phyloP scores from a whole-genome alignment of 1,139 yeast species.

The Candida sanyaensis region DNA sequence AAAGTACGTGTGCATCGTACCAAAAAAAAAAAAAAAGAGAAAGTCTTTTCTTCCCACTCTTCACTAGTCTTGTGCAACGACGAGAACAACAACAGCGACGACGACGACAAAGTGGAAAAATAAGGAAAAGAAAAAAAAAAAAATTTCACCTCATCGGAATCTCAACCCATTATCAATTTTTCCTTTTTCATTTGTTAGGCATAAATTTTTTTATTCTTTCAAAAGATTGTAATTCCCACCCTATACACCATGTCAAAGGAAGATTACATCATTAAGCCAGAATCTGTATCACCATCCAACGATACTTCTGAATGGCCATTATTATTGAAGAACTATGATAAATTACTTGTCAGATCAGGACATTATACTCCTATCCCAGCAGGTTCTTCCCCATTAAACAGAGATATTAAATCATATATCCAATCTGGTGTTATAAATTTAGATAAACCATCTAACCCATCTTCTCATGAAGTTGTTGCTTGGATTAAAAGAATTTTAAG shows the following conservation, averaged over 20 bases:
- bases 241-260: conserved; percentile 50
- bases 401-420: conserved; percentile 87
- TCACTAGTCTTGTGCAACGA: conserved; percentile 1
- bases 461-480: conserved; percentile 98
- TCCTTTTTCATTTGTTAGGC: background rate
- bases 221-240: background rate
- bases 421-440: conserved; percentile 95
- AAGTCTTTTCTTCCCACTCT: conserved; percentile 4
- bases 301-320: conserved; percentile 97
- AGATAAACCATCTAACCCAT: conserved; percentile 97
- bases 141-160: conserved; percentile 2
- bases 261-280: conserved; percentile 87
- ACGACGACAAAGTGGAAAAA: background rate
- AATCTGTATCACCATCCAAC: conserved; percentile 71
- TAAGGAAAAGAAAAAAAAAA: background rate
- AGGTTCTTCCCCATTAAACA: conserved; percentile 91
- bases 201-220: too few relatives aligned
- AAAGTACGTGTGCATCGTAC: background rate
- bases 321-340: conserved; percentile 89
- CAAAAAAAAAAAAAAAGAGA: too few relatives aligned
- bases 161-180: too few relatives aligned
- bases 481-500: conserved; percentile 97
- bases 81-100: too few relatives aligned
- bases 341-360: conserved; percentile 90
- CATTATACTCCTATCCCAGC: conserved; percentile 97